Percentiles rank a stretch among this genome's conserved stretches.
Evolutionary conservation across 495 filamentous ascomycete species (phyloP).

Genomic region (Daldinia vernicosa): DNA sequence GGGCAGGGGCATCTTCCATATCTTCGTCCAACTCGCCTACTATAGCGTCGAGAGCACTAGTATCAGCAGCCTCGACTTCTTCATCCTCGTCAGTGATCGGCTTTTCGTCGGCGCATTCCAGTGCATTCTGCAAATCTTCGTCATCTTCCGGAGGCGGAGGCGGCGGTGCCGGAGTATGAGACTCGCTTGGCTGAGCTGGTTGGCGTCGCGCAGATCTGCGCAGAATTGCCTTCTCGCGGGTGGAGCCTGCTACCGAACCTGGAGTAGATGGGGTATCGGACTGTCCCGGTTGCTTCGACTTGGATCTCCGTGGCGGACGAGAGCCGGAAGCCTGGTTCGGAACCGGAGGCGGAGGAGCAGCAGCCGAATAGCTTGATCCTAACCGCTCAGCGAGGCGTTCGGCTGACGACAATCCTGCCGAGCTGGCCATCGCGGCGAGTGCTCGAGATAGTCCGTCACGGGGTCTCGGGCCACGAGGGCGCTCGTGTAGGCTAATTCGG

Average conservation of each 20-base stretch:
- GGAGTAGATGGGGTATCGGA: conserved; percentile 51
- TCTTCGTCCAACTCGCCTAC: conserved; percentile 92
- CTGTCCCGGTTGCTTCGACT: conserved; percentile 54
- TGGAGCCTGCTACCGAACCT: conserved; percentile 44
- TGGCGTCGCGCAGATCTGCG: conserved; percentile 66
- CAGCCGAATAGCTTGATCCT: conserved; percentile 43
- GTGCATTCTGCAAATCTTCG: conserved; percentile 66
- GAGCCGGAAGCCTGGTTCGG: conserved; percentile 52
- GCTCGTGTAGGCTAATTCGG: conserved; percentile 83
- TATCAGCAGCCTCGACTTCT: conserved; percentile 67
- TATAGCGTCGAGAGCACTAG: conserved; percentile 80
- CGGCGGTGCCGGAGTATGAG: conserved; percentile 57
- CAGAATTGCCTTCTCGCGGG: conserved; percentile 61
- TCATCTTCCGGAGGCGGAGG: conserved; percentile 63
- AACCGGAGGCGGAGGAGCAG: conserved; percentile 48
- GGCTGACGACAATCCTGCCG: conserved; percentile 66
- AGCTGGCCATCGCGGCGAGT: conserved; percentile 81
- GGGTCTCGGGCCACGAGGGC: conserved; percentile 71
- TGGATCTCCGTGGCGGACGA: conserved; percentile 55
- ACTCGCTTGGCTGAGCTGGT: conserved; percentile 51
- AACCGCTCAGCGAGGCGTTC: conserved; percentile 57
- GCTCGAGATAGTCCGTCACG: conserved; percentile 73
- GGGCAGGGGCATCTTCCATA: conserved; percentile 72
- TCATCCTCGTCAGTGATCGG: conserved; percentile 82
- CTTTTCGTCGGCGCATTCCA: conserved; percentile 96